phyloP scores from a whole-genome alignment of 2,329 filamentous ascomycete genomes.

The Aspergillus sp. region DNA sequence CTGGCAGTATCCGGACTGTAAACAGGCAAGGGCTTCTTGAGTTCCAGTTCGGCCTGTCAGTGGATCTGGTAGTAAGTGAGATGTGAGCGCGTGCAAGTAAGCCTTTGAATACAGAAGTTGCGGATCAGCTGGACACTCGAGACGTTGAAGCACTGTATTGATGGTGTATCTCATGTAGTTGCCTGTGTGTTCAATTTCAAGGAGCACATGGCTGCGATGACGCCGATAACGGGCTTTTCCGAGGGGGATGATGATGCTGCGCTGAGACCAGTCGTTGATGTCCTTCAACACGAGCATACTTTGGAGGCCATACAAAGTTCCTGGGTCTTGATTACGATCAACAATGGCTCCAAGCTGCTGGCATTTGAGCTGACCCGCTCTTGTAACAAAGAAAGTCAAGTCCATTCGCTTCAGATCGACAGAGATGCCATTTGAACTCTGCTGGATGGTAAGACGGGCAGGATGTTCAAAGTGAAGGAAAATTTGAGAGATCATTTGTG shows the following conservation, averaged over 20 bases:
- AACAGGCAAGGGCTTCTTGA: constrained; percentile 57
- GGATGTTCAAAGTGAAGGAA: not conserved
- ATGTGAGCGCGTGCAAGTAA: constrained; percentile 61
- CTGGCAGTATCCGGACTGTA: constrained; percentile 53
- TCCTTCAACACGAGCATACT: constrained; percentile 61
- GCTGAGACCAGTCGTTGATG: constrained; percentile 37
- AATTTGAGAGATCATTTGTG: not conserved
- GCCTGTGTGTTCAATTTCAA: constrained; percentile 39
- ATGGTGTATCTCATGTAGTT: constrained; percentile 54
- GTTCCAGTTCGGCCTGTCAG: constrained; percentile 61
- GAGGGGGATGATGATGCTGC: constrained; percentile 57
- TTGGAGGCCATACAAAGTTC: constrained; percentile 59
- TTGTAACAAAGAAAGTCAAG: constrained; percentile 55
- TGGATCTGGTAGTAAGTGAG: constrained; percentile 56
- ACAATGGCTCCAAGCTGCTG: constrained; percentile 53
- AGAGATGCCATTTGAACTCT: constrained; percentile 27
- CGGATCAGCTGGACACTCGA: constrained; percentile 60
- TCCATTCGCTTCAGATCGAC: constrained; percentile 57
- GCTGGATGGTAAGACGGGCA: not conserved
- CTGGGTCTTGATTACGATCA: constrained; percentile 58
- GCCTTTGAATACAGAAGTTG: constrained; percentile 58
- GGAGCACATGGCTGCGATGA: constrained; percentile 44
- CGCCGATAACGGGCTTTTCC: constrained; percentile 37
- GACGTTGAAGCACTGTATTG: constrained; percentile 54
- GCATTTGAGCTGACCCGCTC: constrained; percentile 44